Base-by-base conservation (phyloP, 2,329 filamentous ascomycete species). In the Fusarium tuaranense region DNA sequence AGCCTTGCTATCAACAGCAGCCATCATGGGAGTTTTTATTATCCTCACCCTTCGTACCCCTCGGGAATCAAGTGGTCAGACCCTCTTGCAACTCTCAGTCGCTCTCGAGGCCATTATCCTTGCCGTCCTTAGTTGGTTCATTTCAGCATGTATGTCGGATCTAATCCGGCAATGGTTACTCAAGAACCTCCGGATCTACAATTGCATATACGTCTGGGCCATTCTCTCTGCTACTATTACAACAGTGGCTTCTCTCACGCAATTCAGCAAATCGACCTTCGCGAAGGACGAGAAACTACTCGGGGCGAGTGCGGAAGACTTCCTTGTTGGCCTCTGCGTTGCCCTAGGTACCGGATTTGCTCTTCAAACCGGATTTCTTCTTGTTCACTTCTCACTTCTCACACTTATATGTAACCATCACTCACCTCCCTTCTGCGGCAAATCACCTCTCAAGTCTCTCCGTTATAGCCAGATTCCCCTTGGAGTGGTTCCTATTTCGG, bases 341-440 rank as follows among this genome's bases (percentile, higher is more conserved):
- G 81, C 85, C 13, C 81, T 90, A 61, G 85, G 83, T 10, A 66
- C 88, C 41, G 82, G 86, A 9, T 87, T 88, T 67, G 77, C 82
- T 1, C 79, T 83, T 7, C 89, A 91, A 76, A 79, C 88, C n/a
- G 73, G 84, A 22, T 90, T 89, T 72, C 79, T 88, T 55, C 79
- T 86, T 27, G 76, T 82, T 27, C 84, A 87, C 74, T 87, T 69
- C 27, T 78, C 77, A 18, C 65, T 77, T 14, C 76, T 77, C 22
- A 76, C 63, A 7, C 64, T 75, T 4, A 73, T 76, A 32, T 70
- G 76, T 10, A 71, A 75, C 22, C 72, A 73, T 22, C 57, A 74
- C 14, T 55, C 75, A n/a, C 72, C 78, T 12, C 65, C 59, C 20
- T 73, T 69, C 55, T 76, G 84, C 20, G 68, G 68, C 55, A 74